These are phyloP conservation scores for Pseudognaphalium luteoalbum DNA, from an alignment of 129 eudicot genomes.

Conservation along the genomic window DNA sequence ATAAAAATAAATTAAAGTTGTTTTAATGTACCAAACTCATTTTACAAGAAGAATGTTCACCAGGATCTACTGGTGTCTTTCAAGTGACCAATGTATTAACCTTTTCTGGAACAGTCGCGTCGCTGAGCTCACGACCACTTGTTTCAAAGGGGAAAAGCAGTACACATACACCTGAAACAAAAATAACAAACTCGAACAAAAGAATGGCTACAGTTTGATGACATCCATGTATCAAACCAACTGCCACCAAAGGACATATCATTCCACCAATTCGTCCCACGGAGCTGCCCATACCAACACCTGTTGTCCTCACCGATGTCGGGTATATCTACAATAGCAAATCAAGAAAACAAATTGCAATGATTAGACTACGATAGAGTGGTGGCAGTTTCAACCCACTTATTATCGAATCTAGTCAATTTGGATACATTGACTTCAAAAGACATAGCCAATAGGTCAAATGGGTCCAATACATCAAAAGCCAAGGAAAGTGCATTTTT, in stretches of 20 bases:
- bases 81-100: slow-evolving; percentile 8
- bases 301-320: slow-evolving; percentile 59
- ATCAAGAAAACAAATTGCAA: not conserved
- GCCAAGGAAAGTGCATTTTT: no score
- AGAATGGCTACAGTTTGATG: slow-evolving; percentile 62
- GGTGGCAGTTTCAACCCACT: not conserved
- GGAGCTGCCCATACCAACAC: slow-evolving; percentile 67
- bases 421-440: not conserved
- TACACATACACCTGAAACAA: slow-evolving; percentile 53
- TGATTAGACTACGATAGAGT: not conserved
- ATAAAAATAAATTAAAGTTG: not conserved
- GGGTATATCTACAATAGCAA: slow-evolving; percentile 43
- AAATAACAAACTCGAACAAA: slow-evolving; percentile 54
- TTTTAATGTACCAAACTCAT: slow-evolving; percentile 17
- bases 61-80: not conserved
- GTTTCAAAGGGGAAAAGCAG: slow-evolving; percentile 66
- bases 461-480: no score
- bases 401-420: no score
- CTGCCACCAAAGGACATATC: slow-evolving; percentile 74
- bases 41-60: not conserved
- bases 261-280: slow-evolving; percentile 75
- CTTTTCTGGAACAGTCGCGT: slow-evolving; percentile 33
- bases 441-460: no score
- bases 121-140: slow-evolving; percentile 51
- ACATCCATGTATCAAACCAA: slow-evolving; percentile 61